Conservation (phyloP, 139 green algal genomes). For the Deuterostichococcus epilithicus region DNA sequence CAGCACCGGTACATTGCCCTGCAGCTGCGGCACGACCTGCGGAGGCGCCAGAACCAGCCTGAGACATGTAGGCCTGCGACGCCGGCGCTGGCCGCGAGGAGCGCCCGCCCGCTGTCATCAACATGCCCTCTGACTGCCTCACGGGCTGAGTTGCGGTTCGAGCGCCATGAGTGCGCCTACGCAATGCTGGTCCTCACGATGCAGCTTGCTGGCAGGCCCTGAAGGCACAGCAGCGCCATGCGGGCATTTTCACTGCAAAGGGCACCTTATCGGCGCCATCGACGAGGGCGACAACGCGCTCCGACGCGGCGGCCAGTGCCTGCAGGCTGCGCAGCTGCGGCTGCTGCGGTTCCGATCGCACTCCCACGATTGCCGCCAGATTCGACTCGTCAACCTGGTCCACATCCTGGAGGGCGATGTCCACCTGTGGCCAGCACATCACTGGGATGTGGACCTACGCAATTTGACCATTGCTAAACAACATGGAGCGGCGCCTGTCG, state of each 20-base stretch:
- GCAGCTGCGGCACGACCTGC: conserved; percentile 54
- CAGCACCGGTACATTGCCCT: conserved; percentile 62
- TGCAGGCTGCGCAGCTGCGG: conserved; percentile 37
- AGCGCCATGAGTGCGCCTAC: background rate
- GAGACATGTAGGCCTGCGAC: background rate
- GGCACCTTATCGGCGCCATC: conserved; percentile 6
- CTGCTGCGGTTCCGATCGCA: conserved; percentile 42
- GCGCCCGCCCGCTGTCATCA: background rate
- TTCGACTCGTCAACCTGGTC: conserved; percentile 45
- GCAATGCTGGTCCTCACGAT: background rate
- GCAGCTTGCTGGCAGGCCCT: background rate
- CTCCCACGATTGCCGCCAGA: conserved; percentile 43
- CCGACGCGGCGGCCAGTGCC: background rate
- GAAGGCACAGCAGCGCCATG: background rate
- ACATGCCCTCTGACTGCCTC: background rate
- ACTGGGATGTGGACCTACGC: background rate
- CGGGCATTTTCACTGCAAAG: too few relatives aligned
- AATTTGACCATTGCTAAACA: background rate
- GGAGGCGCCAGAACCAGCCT: background rate
- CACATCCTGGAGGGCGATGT: conserved; percentile 46
- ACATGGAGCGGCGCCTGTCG: background rate
- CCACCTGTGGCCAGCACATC: conserved; percentile 24
- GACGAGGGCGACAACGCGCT: background rate
- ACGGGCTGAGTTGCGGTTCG: background rate
- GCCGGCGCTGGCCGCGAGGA: background rate